These are phyloP conservation scores for Mortierella sp. DNA, from an alignment of 371 early-diverging fungal genomes.

Conservation along the genomic window DNA sequence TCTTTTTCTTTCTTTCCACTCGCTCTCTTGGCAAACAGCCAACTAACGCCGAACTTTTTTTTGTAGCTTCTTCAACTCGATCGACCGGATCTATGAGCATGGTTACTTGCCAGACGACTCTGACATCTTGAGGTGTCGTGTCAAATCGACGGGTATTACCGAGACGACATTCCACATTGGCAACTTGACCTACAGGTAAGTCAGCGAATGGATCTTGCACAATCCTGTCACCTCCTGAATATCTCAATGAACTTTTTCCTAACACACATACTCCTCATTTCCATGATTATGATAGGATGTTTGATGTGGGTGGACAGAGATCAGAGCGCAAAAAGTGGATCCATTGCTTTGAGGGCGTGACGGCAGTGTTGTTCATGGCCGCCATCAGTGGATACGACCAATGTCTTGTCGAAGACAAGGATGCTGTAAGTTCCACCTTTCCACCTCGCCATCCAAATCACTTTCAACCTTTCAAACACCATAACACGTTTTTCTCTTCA, in stretches of 20 bases:
- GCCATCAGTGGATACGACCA: slow-evolving; percentile 96
- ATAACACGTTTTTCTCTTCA: background rate
- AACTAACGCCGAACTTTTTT: too few species aligned
- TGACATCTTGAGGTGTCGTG: slow-evolving; percentile 83
- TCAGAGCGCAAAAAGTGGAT: slow-evolving; percentile 95
- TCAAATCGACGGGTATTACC: slow-evolving; percentile 88
- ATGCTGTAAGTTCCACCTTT: slow-evolving; percentile 87
- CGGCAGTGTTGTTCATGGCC: slow-evolving; percentile 91
- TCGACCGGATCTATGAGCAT: slow-evolving; percentile 82
- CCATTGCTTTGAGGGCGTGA: slow-evolving; percentile 94
- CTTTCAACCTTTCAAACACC: slow-evolving; percentile 59
- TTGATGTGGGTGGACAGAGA: slow-evolving; percentile 95
- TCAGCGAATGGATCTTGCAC: too few species aligned
- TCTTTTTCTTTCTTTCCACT: background rate
- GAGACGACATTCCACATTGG: slow-evolving; percentile 89
- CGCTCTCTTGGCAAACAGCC: too few species aligned
- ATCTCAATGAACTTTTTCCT: too few species aligned
- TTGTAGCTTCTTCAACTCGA: slow-evolving; percentile 83
- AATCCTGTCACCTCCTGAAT: too few species aligned
- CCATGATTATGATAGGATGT: slow-evolving; percentile 64
- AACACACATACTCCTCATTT: background rate
- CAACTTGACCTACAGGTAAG: slow-evolving; percentile 75
- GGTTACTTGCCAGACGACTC: slow-evolving; percentile 89
- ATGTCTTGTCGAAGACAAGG: slow-evolving; percentile 91
- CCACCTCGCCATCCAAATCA: too few species aligned